Evolutionary conservation across 1,139 yeast genomes (phyloP).

Genomic region (Suhomyces bribrorum): DNA sequence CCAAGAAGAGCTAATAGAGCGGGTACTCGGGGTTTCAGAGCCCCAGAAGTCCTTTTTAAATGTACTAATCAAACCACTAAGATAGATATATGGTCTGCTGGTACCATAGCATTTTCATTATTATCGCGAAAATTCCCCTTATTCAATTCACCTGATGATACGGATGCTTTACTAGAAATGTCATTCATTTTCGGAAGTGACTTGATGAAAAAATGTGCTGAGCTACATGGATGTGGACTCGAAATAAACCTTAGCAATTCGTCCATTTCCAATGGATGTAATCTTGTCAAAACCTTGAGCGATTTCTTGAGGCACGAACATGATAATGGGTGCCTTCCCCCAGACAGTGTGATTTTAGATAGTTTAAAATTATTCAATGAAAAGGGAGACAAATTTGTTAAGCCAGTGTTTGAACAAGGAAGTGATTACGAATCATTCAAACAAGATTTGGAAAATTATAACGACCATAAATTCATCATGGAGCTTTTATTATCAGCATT

Average conservation of each 20-base stretch:
- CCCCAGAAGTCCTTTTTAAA: constrained; percentile 89
- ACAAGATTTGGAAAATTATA: constrained; percentile 28
- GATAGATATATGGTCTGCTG: constrained; percentile 92
- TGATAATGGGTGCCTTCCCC: constrained; percentile 38
- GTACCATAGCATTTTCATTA: constrained; percentile 77
- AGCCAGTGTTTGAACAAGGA: constrained; percentile 20
- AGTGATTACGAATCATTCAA: constrained; percentile 18
- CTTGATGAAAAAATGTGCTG: constrained; percentile 75
- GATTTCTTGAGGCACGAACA: constrained; percentile 36
- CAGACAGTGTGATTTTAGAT: constrained; percentile 41
- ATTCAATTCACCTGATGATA: constrained; percentile 85
- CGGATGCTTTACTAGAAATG: constrained; percentile 85
- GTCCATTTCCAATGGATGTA: constrained; percentile 27
- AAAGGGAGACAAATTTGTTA: constrained; percentile 28
- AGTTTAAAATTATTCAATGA: constrained; percentile 36
- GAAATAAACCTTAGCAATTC: constrained; percentile 53
- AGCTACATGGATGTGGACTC: constrained; percentile 84
- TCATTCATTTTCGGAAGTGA: constrained; percentile 80
- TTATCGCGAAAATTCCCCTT: constrained; percentile 78
- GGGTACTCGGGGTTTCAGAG: constrained; percentile 95
- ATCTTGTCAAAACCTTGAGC: constrained; percentile 34
- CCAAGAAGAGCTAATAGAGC: constrained; percentile 96
- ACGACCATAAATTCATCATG: constrained; percentile 48
- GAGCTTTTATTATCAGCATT: constrained; percentile 57
- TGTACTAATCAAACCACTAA: constrained; percentile 82